Percentiles rank a stretch among this genome's conserved stretches.
Evolutionary conservation across 192 early-diverging fungal species (phyloP).

Genomic region (Chytriomyces confervae): DNA sequence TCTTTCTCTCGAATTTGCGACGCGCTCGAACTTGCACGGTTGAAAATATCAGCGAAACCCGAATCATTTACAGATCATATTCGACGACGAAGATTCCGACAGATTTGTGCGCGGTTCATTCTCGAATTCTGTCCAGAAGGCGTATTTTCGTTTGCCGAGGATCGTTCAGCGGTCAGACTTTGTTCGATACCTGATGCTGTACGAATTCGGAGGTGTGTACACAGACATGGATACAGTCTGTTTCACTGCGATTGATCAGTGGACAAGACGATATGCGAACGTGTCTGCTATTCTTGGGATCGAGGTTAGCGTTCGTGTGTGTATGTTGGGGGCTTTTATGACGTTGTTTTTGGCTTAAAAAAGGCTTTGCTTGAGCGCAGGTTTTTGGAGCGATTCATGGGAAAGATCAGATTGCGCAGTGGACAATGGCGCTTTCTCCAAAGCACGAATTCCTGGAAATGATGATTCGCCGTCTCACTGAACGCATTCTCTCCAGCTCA

Average conservation of each 20-base stretch:
- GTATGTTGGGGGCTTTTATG: too few species aligned
- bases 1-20: too few species aligned
- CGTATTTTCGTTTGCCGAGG: slow-evolving; percentile 18
- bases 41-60: slow-evolving; percentile 2
- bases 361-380: background rate
- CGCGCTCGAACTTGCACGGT: too few species aligned
- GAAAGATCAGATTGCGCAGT: slow-evolving; percentile 24
- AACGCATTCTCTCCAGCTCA: background rate
- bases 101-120: background rate
- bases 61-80: background rate
- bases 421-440: slow-evolving; percentile 37
- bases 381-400: background rate
- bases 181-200: slow-evolving; percentile 42
- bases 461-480: slow-evolving; percentile 18
- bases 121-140: background rate
- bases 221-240: slow-evolving; percentile 40
- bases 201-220: slow-evolving; percentile 44
- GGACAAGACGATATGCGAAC: slow-evolving; percentile 4
- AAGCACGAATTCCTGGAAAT: slow-evolving; percentile 30
- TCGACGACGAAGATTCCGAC: background rate
- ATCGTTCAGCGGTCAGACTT: slow-evolving; percentile 39
- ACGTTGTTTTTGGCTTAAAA: background rate
- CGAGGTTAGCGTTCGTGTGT: slow-evolving; percentile 2
- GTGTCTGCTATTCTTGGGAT: slow-evolving; percentile 26
- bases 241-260: slow-evolving; percentile 32